Percentiles rank a stretch among this genome's conserved stretches.
These are phyloP conservation scores for Zygosaccharomyces pseudobailii DNA, from an alignment of 1,139 yeast genomes.

Conservation along the genomic window DNA sequence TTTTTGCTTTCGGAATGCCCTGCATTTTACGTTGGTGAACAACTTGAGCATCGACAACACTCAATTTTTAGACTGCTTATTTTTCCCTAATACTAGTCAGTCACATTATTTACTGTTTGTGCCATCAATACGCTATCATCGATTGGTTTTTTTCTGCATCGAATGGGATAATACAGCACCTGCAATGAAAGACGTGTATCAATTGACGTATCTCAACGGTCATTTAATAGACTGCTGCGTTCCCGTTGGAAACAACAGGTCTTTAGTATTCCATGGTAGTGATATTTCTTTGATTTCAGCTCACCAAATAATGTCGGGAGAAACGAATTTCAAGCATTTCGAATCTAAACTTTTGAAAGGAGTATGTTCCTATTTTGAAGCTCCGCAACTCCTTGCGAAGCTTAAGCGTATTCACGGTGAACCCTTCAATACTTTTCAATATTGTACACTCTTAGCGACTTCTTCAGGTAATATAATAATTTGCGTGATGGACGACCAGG, in stretches of 20 bases:
- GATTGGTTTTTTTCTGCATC: slow-evolving; percentile 22
- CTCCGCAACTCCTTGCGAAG: slow-evolving; percentile 18
- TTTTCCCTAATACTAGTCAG: slow-evolving; percentile 12
- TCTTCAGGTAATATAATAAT: slow-evolving; percentile 22
- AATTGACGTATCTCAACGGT: slow-evolving; percentile 20
- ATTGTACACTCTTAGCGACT: slow-evolving; percentile 21
- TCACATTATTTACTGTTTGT: slow-evolving; percentile 19
- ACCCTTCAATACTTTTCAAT: slow-evolving; percentile 8
- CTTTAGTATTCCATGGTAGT: slow-evolving; percentile 14
- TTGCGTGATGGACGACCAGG: slow-evolving; percentile 14
- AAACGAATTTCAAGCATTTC: slow-evolving; percentile 14
- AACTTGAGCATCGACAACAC: slow-evolving; percentile 20
- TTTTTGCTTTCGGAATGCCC: slow-evolving; percentile 14
- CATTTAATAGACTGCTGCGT: slow-evolving; percentile 15
- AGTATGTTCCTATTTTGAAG: slow-evolving; percentile 19
- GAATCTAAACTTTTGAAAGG: slow-evolving; percentile 15
- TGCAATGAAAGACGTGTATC: slow-evolving; percentile 22
- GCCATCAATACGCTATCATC: slow-evolving; percentile 15
- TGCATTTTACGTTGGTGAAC: slow-evolving; percentile 19
- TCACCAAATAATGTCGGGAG: slow-evolving; percentile 31
- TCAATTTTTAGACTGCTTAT: slow-evolving; percentile 13
- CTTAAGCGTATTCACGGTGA: slow-evolving; percentile 7
- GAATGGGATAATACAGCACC: slow-evolving; percentile 22
- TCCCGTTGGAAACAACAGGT: slow-evolving; percentile 20
- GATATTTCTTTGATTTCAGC: slow-evolving; percentile 21